Evolutionary conservation across 2,329 filamentous ascomycete species (phyloP).

Genomic region (Trichoderma breve): DNA sequence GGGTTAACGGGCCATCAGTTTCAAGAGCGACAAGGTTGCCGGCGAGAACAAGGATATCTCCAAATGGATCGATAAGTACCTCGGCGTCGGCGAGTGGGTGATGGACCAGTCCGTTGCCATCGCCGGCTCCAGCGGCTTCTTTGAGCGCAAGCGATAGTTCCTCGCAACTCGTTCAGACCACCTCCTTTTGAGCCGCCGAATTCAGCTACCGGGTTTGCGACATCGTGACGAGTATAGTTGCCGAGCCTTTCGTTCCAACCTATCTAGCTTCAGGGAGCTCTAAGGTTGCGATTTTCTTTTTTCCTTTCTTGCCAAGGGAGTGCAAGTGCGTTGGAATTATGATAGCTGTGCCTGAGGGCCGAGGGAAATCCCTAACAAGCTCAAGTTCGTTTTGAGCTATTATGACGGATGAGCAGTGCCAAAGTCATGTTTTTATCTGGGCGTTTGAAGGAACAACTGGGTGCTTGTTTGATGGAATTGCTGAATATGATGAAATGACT

Average conservation of each 20-base stretch:
- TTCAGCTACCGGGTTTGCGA: not conserved
- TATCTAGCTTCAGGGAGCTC: not conserved
- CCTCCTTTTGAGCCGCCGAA: not conserved
- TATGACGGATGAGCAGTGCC: conserved; percentile 15
- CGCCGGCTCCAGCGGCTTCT: conserved; percentile 82
- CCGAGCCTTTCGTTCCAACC: not conserved
- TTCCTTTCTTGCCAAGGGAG: not conserved
- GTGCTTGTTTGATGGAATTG: conserved; percentile 12
- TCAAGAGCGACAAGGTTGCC: conserved; percentile 81
- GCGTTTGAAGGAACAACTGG: conserved; percentile 16
- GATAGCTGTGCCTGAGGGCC: not conserved
- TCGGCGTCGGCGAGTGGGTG: conserved; percentile 93
- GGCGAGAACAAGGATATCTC: conserved; percentile 77
- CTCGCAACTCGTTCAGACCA: not conserved
- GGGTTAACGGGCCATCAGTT: conserved; percentile 56
- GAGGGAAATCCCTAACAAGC: not conserved
- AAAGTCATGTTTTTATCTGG: conserved; percentile 3
- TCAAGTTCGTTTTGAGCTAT: not conserved
- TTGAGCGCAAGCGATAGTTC: conserved; percentile 78
- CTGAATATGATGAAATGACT: conserved; percentile 20
- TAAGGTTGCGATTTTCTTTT: not conserved
- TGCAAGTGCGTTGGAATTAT: not conserved
- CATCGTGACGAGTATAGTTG: not conserved
- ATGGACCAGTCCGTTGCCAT: conserved; percentile 97
- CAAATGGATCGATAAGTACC: conserved; percentile 89